phyloP scores from a whole-genome alignment of 148 eudicot species.

The Amaranthus palmeri region DNA sequence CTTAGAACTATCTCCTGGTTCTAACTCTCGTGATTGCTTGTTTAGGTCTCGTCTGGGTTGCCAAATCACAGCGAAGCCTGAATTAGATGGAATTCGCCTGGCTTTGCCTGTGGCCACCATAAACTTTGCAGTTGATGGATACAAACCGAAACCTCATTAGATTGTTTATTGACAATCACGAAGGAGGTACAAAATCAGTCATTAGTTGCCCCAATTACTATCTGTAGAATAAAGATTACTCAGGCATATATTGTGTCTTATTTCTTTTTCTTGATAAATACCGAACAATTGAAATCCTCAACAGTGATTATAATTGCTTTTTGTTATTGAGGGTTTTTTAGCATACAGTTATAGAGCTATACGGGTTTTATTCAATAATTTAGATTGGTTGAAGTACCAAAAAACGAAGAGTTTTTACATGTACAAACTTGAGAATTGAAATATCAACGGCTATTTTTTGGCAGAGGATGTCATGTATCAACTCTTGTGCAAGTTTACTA shows the following conservation, averaged over 20 bases:
- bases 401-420: neutral
- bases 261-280: neutral
- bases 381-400: slow-evolving; percentile 1
- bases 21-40: slow-evolving; percentile 6
- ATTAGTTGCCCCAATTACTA: slow-evolving; percentile 7
- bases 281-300: neutral
- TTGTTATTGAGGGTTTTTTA: slow-evolving; percentile 4
- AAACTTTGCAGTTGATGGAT: slow-evolving; percentile 84
- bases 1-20: neutral
- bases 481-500: neutral
- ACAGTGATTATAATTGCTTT: neutral
- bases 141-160: slow-evolving; percentile 32
- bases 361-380: slow-evolving; percentile 4
- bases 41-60: slow-evolving; percentile 93
- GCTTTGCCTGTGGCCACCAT: slow-evolving; percentile 78
- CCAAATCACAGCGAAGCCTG: slow-evolving; percentile 74
- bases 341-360: slow-evolving; percentile 2
- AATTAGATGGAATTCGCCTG: slow-evolving; percentile 80
- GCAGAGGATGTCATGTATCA: neutral
- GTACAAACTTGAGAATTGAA: neutral
- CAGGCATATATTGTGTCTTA: neutral
- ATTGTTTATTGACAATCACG: neutral
- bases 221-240: slow-evolving; percentile 1
- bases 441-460: neutral
- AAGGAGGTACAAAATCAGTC: slow-evolving; percentile 6